Conservation (phyloP, 2,329 filamentous ascomycete species). For the Sordariomycetes sp. region DNA sequence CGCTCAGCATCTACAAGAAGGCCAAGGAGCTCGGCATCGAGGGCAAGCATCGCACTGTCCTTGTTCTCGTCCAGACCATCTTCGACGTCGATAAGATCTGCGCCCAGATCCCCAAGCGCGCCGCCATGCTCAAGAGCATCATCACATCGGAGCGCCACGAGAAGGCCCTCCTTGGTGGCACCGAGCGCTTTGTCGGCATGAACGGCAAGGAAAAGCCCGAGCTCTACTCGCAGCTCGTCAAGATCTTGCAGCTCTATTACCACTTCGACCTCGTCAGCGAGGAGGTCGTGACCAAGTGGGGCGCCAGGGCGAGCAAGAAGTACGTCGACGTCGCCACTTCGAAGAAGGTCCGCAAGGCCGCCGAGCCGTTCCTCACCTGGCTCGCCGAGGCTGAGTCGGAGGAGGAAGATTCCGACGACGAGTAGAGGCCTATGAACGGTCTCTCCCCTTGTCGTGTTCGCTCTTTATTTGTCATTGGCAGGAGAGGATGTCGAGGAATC, state of each 20-base stretch:
- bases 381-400: constrained; percentile 78
- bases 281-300: constrained; percentile 84
- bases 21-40: constrained; percentile 94
- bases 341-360: constrained; percentile 92
- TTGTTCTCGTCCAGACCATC: constrained; percentile 85
- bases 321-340: constrained; percentile 83
- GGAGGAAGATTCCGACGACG: constrained; percentile 38
- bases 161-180: constrained; percentile 89
- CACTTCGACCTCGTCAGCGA: constrained; percentile 82
- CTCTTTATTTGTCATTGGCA: background rate
- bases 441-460: background rate
- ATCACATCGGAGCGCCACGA: constrained; percentile 87
- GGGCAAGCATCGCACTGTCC: constrained; percentile 82
- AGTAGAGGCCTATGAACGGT: background rate
- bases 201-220: constrained; percentile 69
- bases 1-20: constrained; percentile 90
- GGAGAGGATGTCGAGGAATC: background rate
- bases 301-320: constrained; percentile 93
- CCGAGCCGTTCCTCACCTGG: constrained; percentile 90
- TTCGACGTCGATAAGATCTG: constrained; percentile 77
- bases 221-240: constrained; percentile 64
- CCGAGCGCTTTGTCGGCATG: constrained; percentile 75
- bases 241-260: constrained; percentile 84
- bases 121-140: constrained; percentile 81
- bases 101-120: constrained; percentile 76